Conservation (phyloP, 176 grass and related monocot genomes). For the Oryza punctata region DNA sequence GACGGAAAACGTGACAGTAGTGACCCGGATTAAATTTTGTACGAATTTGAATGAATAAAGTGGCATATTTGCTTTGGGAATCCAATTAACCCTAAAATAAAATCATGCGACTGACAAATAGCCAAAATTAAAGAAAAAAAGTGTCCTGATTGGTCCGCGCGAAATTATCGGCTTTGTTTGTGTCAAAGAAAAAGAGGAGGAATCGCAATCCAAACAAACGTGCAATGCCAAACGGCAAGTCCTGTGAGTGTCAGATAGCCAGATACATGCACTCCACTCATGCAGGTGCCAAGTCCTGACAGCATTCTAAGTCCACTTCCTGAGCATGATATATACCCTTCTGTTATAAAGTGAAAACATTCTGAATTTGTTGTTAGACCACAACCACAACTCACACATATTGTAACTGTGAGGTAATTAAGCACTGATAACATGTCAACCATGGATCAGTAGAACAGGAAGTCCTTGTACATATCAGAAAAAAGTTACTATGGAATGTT, state of each 20-base stretch:
- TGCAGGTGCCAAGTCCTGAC: not conserved
- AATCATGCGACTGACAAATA: too few species aligned
- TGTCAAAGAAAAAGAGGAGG: not conserved
- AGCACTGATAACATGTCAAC: not conserved
- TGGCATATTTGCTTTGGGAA: too few species aligned
- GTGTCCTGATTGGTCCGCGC: not conserved
- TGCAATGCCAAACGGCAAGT: not conserved
- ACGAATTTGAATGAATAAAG: too few species aligned
- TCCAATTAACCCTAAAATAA: too few species aligned
- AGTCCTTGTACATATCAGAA: not conserved
- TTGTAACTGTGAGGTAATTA: not conserved
- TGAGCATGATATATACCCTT: not conserved
- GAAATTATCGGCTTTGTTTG: not conserved
- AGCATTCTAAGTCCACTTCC: not conserved
- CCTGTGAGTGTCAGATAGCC: not conserved
- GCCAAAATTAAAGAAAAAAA: too few species aligned
- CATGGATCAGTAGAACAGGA: not conserved
- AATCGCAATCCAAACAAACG: slow-evolving; percentile 1
- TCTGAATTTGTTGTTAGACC: not conserved
- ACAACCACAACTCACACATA: too few species aligned
- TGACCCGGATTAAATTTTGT: too few species aligned
- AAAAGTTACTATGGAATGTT: not conserved
- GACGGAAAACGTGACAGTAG: too few species aligned
- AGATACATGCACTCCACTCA: not conserved
- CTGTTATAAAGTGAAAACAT: not conserved